A percentile compares a stretch with the other conserved stretches of the same genome.
Conservation (phyloP, 139 green algal species). For the Nannochloris sp. region DNA sequence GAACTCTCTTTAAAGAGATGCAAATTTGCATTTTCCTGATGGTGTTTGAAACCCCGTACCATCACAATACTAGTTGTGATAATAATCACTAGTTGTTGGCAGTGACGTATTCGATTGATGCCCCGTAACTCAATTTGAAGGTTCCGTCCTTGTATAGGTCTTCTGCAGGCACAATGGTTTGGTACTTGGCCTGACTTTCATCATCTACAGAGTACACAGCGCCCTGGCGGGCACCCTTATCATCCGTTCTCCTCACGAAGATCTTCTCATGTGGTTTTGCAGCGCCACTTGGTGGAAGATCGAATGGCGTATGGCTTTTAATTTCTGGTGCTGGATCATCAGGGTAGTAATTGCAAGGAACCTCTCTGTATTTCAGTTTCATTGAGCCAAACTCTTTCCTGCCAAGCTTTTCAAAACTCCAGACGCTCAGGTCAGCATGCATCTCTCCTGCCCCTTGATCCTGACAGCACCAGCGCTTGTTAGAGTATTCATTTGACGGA, state of each 20-base stretch:
- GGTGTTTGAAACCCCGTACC: no score
- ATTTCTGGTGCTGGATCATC: constrained; percentile 11
- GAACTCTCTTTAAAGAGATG: no score
- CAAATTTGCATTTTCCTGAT: no score
- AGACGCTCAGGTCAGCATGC: constrained; percentile 26
- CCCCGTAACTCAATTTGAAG: not conserved
- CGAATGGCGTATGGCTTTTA: constrained; percentile 1
- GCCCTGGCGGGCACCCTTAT: constrained; percentile 9
- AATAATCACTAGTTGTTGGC: no score
- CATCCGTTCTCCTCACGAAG: constrained; percentile 21
- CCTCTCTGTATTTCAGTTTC: constrained; percentile 11
- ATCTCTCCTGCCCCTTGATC: constrained; percentile 14
- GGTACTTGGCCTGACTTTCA: constrained; percentile 6
- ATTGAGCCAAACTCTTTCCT: constrained; percentile 11
- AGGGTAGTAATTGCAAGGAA: constrained; percentile 15
- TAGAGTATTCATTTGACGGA: constrained; percentile 24
- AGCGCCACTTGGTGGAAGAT: not conserved
- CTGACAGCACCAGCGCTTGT: constrained; percentile 37
- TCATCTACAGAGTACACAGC: not conserved
- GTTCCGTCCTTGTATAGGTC: not conserved
- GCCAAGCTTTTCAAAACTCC: constrained; percentile 24
- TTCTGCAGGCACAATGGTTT: not conserved
- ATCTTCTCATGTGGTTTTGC: constrained; percentile 5
- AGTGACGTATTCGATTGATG: not conserved
- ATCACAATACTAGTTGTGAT: no score